Percentiles rank a stretch among this genome's conserved stretches.
phyloP scores from a whole-genome alignment of 495 filamentous ascomycete genomes.

The Penicillium coffeae region DNA sequence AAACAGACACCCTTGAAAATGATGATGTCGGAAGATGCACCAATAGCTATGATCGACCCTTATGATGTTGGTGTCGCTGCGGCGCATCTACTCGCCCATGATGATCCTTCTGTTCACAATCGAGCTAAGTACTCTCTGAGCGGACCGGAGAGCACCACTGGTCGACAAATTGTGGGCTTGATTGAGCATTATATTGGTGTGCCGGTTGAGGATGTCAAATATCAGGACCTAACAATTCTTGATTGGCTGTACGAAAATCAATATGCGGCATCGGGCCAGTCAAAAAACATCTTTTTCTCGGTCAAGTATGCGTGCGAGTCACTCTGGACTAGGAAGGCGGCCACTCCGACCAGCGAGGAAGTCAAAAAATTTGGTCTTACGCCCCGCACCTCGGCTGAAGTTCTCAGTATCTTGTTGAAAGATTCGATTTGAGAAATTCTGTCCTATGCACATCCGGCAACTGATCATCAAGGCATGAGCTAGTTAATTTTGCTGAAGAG shows the following conservation, averaged over 20 bases:
- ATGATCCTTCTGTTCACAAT: conserved; percentile 32
- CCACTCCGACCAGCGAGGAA: conserved; percentile 35
- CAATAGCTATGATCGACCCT: conserved; percentile 35
- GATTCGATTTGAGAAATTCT: no score
- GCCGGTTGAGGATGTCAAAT: conserved; percentile 31
- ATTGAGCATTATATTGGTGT: conserved; percentile 39
- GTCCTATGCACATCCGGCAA: no score
- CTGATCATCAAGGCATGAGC: no score
- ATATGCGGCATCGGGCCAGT: conserved; percentile 11
- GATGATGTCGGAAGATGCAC: conserved; percentile 29
- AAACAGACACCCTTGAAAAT: conserved; percentile 27
- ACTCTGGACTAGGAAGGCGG: conserved; percentile 27
- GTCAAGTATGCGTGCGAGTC: conserved; percentile 20
- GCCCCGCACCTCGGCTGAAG: conserved; percentile 19
- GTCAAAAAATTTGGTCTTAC: conserved; percentile 27
- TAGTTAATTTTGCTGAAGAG: no score
- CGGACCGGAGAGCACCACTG: conserved; percentile 41
- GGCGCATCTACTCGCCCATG: conserved; percentile 33
- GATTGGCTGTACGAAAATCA: conserved; percentile 19
- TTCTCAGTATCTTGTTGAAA: conserved; percentile 12
- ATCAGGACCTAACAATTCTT: conserved; percentile 32
- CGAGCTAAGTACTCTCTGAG: conserved; percentile 40
- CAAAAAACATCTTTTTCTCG: conserved; percentile 22
- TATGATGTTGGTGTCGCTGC: conserved; percentile 39
- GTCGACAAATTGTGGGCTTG: conserved; percentile 33